phyloP scores from a whole-genome alignment of 768 basidiomycete genomes.

The Auriscalpium orientale region DNA sequence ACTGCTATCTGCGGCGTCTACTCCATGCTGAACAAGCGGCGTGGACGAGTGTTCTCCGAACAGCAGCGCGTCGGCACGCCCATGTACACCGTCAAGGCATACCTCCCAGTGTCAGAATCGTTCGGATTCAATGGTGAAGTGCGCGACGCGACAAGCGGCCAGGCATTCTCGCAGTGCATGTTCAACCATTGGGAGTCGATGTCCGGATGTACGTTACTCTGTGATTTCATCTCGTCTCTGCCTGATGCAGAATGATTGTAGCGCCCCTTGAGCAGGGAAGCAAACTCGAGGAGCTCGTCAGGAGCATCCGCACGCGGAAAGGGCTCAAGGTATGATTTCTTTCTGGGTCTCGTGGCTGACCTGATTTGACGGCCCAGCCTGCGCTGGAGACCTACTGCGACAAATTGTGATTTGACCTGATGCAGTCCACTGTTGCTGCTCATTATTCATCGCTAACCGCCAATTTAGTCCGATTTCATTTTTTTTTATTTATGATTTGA shows the following conservation, averaged over 20 bases:
- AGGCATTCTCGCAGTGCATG: conserved; percentile 96
- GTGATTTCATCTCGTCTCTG: background rate
- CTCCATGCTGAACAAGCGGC: conserved; percentile 86
- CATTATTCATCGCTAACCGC: no score
- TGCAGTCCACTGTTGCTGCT: no score
- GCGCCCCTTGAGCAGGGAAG: conserved; percentile 84
- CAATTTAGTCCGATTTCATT: no score
- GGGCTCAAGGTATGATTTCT: conserved; percentile 71
- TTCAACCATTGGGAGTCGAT: conserved; percentile 91
- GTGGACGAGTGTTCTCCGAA: conserved; percentile 97
- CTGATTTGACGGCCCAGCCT: conserved; percentile 40
- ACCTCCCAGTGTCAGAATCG: conserved; percentile 84
- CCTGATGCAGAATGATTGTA: conserved; percentile 18
- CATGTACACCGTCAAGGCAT: conserved; percentile 99
- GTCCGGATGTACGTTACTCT: conserved; percentile 57
- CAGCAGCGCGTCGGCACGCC: conserved; percentile 96
- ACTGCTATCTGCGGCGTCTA: conserved; percentile 97
- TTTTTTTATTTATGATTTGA: no score
- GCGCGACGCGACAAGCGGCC: conserved; percentile 85
- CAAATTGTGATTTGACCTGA: conserved; percentile 53
- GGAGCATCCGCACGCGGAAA: conserved; percentile 80
- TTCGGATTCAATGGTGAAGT: conserved; percentile 98
- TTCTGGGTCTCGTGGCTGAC: background rate
- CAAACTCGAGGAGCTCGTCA: conserved; percentile 84
- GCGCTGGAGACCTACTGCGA: conserved; percentile 87